Evolutionary conservation across 371 early-diverging fungal genomes (phyloP).

Genomic region (Nematocida sp.): DNA sequence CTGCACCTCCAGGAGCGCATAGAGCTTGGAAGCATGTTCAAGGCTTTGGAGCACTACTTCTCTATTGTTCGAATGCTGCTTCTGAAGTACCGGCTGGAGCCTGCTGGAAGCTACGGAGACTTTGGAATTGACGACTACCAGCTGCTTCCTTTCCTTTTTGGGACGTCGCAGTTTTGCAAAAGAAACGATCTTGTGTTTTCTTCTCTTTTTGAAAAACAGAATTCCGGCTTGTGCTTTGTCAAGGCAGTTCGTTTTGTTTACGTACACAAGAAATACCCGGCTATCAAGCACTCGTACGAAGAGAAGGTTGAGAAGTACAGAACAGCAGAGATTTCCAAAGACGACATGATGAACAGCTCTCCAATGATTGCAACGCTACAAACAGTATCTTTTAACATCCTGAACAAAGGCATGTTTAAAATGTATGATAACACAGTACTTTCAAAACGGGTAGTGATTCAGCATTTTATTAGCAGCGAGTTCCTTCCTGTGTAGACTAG

Average conservation of each 20-base stretch:
- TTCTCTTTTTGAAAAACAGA: conserved; percentile 1
- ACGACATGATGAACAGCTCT: conserved; percentile 25
- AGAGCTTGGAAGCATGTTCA: conserved; percentile 48
- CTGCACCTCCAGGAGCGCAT: background rate
- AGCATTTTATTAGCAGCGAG: conserved; percentile 87
- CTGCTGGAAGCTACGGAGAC: conserved; percentile 94
- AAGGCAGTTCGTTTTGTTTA: conserved; percentile 37
- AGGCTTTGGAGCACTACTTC: conserved; percentile 78
- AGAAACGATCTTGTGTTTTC: conserved; percentile 29
- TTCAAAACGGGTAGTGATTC: conserved; percentile 87
- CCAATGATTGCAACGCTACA: conserved; percentile 23
- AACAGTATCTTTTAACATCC: conserved; percentile 71
- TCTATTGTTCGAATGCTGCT: conserved; percentile 77
- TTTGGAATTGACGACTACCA: conserved; percentile 98
- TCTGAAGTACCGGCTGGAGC: conserved; percentile 83
- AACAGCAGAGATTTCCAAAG: background rate
- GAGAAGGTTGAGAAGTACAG: conserved; percentile 17
- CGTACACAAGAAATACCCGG: conserved; percentile 27
- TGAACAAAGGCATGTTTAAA: conserved; percentile 81
- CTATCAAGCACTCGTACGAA: conserved; percentile 13
- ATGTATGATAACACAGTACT: conserved; percentile 94
- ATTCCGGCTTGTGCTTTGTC: conserved; percentile 10
- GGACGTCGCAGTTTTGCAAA: conserved; percentile 72
- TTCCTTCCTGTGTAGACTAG: conserved; percentile 61
- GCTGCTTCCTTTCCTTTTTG: conserved; percentile 88